Percentiles rank a stretch among this genome's conserved stretches.
phyloP scores from a whole-genome alignment of 768 basidiomycete genomes.

The Podaxis sp. region DNA sequence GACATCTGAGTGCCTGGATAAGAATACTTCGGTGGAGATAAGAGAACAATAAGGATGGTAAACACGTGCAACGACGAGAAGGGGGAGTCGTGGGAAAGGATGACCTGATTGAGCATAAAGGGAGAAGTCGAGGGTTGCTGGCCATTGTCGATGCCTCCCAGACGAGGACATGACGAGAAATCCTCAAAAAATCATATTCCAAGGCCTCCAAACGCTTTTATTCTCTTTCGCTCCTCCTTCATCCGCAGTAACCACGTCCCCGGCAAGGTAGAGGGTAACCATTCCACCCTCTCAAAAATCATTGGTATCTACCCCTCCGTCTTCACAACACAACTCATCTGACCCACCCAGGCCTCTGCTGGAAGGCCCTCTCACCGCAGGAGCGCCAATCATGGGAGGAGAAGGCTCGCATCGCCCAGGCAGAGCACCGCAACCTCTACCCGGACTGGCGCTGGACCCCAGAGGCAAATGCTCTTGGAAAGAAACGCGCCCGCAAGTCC shows the following conservation, averaged over 20 bases:
- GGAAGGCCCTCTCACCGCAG: conserved; percentile 67
- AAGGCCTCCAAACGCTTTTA: conserved; percentile 83
- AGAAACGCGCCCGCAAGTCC: conserved; percentile 33
- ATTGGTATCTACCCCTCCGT: conserved; percentile 47
- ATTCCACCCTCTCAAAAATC: conserved; percentile 78
- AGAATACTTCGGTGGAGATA: neutral
- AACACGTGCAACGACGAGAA: conserved; percentile 7
- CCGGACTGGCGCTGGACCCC: conserved; percentile 85
- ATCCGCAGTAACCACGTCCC: conserved; percentile 74
- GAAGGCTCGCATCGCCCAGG: conserved; percentile 68
- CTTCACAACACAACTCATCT: conserved; percentile 5
- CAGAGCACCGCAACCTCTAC: conserved; percentile 71
- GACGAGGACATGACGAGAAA: conserved; percentile 9
- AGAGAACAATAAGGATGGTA: conserved; percentile 9
- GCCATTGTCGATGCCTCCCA: conserved; percentile 12
- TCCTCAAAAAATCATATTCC: conserved; percentile 54
- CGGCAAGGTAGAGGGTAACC: conserved; percentile 77
- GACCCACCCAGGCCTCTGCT: conserved; percentile 55
- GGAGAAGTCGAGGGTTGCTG: neutral
- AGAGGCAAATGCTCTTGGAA: conserved; percentile 44
- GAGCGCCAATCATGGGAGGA: conserved; percentile 78
- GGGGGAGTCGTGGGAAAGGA: conserved; percentile 2
- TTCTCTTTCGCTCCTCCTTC: conserved; percentile 80
- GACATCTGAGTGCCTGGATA: neutral
- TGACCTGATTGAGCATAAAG: conserved; percentile 16